Percentiles rank a stretch among this genome's conserved stretches.
These are phyloP conservation scores for Penicillium vulpinum DNA, from an alignment of 2,329 filamentous ascomycete species.

Conservation along the genomic window DNA sequence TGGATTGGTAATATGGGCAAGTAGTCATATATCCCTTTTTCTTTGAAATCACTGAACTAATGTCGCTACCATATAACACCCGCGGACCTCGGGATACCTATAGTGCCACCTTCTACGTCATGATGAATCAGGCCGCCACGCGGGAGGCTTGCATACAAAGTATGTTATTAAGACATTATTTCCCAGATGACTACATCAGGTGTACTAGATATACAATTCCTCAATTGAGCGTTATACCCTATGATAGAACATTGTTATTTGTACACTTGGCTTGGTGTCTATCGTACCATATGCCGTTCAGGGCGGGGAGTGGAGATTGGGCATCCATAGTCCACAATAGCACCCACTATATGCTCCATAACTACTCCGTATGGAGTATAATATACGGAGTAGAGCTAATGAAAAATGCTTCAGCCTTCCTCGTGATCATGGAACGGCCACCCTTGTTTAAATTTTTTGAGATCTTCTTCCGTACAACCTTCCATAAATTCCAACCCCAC, in stretches of 20 bases:
- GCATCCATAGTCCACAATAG: not conserved
- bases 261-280: not conserved
- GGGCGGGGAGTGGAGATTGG: not conserved
- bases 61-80: no score
- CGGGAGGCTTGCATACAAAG: not conserved
- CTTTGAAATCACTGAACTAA: no score
- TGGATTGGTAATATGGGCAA: not conserved
- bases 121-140: not conserved
- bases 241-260: no score
- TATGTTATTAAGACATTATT: no score
- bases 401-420: not conserved
- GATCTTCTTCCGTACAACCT: not conserved
- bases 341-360: not conserved
- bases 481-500: not conserved
- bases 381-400: no score
- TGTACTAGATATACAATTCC: no score
- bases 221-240: no score
- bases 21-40: not conserved
- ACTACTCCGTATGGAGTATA: not conserved
- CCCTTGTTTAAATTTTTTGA: not conserved
- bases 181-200: no score
- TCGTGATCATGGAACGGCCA: not conserved
- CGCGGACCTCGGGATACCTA: no score
- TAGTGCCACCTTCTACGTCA: not conserved
- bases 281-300: not conserved